phyloP scores from a whole-genome alignment of 1,284 basidiomycete genomes.

The Rhodofomes roseus region DNA sequence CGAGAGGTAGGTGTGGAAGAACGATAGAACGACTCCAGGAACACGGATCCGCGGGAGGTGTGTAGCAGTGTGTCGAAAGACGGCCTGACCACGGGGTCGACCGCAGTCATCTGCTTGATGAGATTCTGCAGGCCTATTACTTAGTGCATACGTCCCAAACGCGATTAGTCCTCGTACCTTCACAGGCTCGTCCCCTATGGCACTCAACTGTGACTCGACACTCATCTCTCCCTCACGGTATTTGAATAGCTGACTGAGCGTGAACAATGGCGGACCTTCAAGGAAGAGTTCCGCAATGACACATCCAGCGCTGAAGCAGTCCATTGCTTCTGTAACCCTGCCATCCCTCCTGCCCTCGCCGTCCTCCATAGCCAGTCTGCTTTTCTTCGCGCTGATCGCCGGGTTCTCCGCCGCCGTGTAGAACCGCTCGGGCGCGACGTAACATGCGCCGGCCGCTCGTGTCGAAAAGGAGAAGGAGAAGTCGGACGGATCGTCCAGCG shows the following conservation, averaged over 20 bases:
- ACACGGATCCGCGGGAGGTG: constrained; percentile 73
- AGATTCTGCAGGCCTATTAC: constrained; percentile 57
- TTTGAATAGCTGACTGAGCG: constrained; percentile 93
- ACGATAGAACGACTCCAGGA: constrained; percentile 95
- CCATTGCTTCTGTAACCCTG: constrained; percentile 93
- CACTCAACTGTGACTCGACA: constrained; percentile 70
- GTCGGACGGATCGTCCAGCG: constrained; percentile 95
- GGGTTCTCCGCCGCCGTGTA: constrained; percentile 72
- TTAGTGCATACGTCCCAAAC: constrained; percentile 10
- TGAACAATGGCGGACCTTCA: constrained; percentile 93
- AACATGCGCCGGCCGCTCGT: constrained; percentile 92
- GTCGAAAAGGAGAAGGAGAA: constrained; percentile 99
- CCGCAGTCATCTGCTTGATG: constrained; percentile 87
- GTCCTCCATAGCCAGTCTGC: constrained; percentile 42
- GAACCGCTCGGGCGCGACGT: constrained; percentile 96
- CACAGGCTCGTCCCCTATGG: constrained; percentile 80
- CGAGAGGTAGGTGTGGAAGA: constrained; percentile 86
- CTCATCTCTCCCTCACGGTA: constrained; percentile 86
- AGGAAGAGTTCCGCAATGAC: constrained; percentile 96
- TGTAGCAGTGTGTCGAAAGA: constrained; percentile 84
- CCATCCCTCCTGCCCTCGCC: constrained; percentile 58
- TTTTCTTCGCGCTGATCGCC: constrained; percentile 65
- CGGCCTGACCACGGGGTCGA: constrained; percentile 76
- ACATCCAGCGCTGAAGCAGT: constrained; percentile 95
- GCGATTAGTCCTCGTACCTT: constrained; percentile 50